These are phyloP conservation scores for Aspergillus fumigatiaffinis DNA, from an alignment of 2,329 filamentous ascomycete genomes.

Conservation along the genomic window DNA sequence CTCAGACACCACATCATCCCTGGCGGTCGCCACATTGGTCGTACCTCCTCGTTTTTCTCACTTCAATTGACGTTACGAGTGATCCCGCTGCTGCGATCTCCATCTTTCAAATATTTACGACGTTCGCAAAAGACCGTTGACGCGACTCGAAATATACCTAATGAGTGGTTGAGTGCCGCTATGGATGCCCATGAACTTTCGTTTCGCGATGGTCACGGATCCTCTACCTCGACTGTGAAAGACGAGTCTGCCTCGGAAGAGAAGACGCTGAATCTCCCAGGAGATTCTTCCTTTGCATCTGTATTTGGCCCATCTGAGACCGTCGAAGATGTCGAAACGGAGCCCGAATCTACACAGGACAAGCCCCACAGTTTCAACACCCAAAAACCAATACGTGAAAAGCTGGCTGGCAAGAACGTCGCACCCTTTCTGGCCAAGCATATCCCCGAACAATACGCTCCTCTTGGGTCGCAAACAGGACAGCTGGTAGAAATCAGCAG, in stretches of 20 bases:
- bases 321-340: conserved; percentile 15
- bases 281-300: conserved; percentile 12
- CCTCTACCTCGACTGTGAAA: neutral
- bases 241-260: neutral
- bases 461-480: conserved; percentile 51
- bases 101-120: neutral
- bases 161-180: neutral
- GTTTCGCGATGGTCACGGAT: conserved; percentile 1
- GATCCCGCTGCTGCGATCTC: neutral
- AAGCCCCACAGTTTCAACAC: conserved; percentile 26
- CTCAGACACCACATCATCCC: neutral
- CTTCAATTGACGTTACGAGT: neutral
- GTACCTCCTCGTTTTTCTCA: neutral
- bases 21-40: neutral
- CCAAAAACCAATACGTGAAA: conserved; percentile 46
- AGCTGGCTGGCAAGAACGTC: conserved; percentile 72
- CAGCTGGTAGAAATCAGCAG: conserved; percentile 41
- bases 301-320: conserved; percentile 17
- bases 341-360: conserved; percentile 21
- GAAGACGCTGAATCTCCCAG: neutral
- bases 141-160: neutral
- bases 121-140: neutral
- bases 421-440: conserved; percentile 87
- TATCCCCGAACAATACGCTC: conserved; percentile 84
- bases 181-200: conserved; percentile 3